These are phyloP conservation scores for Penicilliopsis zonata DNA, from an alignment of 495 filamentous ascomycete genomes.

Conservation along the genomic window DNA sequence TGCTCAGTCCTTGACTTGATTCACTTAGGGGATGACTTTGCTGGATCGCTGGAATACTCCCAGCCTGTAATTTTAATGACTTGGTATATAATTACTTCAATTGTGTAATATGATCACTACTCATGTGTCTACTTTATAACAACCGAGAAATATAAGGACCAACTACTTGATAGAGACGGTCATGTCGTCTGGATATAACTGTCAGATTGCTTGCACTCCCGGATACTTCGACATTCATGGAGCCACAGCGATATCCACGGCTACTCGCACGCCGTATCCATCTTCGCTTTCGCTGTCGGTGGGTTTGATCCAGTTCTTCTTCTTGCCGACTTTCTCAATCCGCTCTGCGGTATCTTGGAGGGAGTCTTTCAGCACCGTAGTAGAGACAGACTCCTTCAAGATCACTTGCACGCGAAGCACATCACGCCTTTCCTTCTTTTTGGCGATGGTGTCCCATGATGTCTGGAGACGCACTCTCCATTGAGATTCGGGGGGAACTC, in stretches of 20 bases:
- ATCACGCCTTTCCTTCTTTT: slow-evolving; percentile 14
- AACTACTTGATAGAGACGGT: too few relatives aligned
- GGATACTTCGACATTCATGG: too few relatives aligned
- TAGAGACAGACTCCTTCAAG: slow-evolving; percentile 6
- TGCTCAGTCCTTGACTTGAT: slow-evolving; percentile 4
- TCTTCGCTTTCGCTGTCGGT: too few relatives aligned
- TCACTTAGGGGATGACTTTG: too few relatives aligned
- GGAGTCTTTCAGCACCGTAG: slow-evolving; percentile 12
- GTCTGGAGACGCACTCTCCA: slow-evolving; percentile 16
- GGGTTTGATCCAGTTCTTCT: slow-evolving; percentile 48
- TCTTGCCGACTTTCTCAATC: slow-evolving; percentile 47
- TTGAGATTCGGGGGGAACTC: slow-evolving; percentile 13
- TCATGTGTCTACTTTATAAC: too few relatives aligned
- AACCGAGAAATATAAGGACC: too few relatives aligned
- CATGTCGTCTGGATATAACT: too few relatives aligned
- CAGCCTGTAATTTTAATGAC: too few relatives aligned
- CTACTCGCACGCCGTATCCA: slow-evolving; percentile 13
- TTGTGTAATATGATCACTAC: too few relatives aligned
- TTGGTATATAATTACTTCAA: slow-evolving; percentile 2
- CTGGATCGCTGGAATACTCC: too few relatives aligned
- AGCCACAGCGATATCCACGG: slow-evolving; percentile 5
- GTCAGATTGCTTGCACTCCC: too few relatives aligned
- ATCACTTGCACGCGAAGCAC: slow-evolving; percentile 18
- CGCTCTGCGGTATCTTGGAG: slow-evolving; percentile 24
- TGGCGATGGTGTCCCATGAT: slow-evolving; percentile 17